A percentile compares a stretch with the other conserved stretches of the same genome.
Conservation (phyloP, 139 green algal species). For the Gonium pectorale region DNA sequence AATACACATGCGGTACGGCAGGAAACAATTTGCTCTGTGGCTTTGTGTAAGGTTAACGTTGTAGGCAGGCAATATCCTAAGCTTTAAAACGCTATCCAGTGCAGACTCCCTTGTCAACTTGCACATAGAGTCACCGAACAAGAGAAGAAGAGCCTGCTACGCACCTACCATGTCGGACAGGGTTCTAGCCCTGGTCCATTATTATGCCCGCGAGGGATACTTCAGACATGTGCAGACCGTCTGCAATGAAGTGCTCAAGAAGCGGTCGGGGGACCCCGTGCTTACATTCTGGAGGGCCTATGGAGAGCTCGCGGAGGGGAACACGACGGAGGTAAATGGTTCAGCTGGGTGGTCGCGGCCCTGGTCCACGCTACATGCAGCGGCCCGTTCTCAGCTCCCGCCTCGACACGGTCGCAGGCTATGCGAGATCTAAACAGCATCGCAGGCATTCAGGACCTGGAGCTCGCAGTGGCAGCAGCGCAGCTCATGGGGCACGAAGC, state of each 20-base stretch:
- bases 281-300: slow-evolving; percentile 76
- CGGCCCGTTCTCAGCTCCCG: background rate
- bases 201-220: slow-evolving; percentile 71
- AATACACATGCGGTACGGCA: too few species aligned
- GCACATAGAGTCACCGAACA: too few species aligned
- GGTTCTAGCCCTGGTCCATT: slow-evolving; percentile 62
- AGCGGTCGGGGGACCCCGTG: slow-evolving; percentile 57
- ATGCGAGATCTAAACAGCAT: slow-evolving; percentile 70
- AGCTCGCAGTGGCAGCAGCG: slow-evolving; percentile 64
- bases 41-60: too few species aligned
- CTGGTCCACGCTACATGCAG: slow-evolving; percentile 37
- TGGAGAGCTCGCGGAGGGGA: slow-evolving; percentile 67
- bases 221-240: slow-evolving; percentile 72
- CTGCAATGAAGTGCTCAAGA: slow-evolving; percentile 71
- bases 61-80: too few species aligned
- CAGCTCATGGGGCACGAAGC: slow-evolving; percentile 69
- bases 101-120: too few species aligned
- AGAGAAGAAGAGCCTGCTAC: too few species aligned
- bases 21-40: too few species aligned
- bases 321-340: slow-evolving; percentile 60
- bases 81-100: too few species aligned
- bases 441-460: slow-evolving; percentile 49
- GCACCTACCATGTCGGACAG: slow-evolving; percentile 51
- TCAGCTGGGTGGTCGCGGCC: background rate
- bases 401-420: slow-evolving; percentile 46